Conservation (phyloP, 805 yeast genomes). For the Saccharomycopsis javanensis region DNA sequence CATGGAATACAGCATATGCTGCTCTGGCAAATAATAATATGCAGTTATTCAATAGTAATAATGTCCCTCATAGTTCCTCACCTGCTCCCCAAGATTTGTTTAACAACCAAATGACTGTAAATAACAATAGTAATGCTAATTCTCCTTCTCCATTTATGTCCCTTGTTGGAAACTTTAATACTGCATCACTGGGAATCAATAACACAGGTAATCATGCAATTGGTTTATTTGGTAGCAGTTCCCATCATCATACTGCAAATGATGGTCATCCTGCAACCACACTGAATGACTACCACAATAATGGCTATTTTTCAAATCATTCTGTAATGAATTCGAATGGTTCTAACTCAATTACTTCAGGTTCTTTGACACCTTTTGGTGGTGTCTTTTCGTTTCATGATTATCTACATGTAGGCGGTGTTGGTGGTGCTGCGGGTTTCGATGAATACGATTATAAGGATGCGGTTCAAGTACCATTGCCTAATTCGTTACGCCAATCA, state of each 20-base stretch:
- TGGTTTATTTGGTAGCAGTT: slow-evolving; percentile 20
- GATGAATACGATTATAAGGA: slow-evolving; percentile 9
- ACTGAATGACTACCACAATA: not conserved
- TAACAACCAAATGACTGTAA: not conserved
- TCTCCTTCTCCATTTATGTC: not conserved
- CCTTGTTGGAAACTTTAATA: not conserved
- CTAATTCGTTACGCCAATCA: not conserved
- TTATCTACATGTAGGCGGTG: slow-evolving; percentile 31
- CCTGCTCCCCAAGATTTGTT: not conserved
- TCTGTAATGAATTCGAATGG: not conserved
- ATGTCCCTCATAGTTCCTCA: not conserved
- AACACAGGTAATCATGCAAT: slow-evolving; percentile 24
- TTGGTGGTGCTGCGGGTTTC: slow-evolving; percentile 35
- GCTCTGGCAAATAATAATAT: not conserved
- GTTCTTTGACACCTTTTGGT: not conserved
- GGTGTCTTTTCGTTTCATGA: slow-evolving; percentile 24
- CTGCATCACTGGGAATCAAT: not conserved
- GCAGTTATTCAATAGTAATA: not conserved
- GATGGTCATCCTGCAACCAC: not conserved
- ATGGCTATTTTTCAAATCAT: not conserved
- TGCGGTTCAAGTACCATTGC: not conserved
- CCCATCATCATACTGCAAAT: slow-evolving; percentile 20
- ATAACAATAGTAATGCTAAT: not conserved
- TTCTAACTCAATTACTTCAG: not conserved
- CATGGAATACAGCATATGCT: not conserved